Base-by-base conservation (phyloP, 169 alveolate genomes). In the Condylostoma magnum region DNA sequence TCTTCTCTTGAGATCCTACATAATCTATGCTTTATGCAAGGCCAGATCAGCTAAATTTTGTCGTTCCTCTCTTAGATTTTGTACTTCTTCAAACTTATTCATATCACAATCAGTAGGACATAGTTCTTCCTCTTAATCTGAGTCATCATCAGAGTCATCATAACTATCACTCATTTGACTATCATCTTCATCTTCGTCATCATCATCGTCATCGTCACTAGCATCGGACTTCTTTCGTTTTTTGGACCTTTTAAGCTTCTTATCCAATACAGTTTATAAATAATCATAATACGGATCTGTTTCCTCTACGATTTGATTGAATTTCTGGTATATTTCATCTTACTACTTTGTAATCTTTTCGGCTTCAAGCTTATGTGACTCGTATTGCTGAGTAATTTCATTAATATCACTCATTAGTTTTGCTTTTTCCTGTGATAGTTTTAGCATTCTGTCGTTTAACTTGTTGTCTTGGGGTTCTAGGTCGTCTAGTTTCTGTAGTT, bases 381-480 rank as follows among this genome's bases (percentile, higher is more conserved):
- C 71, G 31, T 60, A 60, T 53, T 80, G 76, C 36, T 73, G 30
- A 57, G 63, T 57, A 36, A 87, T 84, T 30, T 83, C 87, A 27
- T 80, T 77, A 48, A 81, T 85, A 77, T 85, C 88, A 28, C 69
- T 72, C 63, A 85, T 76, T 31, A 92, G 68, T 41, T 76, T 76
- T 20, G 86, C 81, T 72, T 83, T 87, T 36, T 92, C 94, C 57
- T 86, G 71, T 33, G 86, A 76, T 31, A 84, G 83, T 74, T 86
- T 81, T 20, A 73, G 76, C 4, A 87, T 58, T 38, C 72, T 65
- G 22, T 66, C 65, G 12, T 83, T 69, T 2, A 83, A 73, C 76
- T 85, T 85, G 38, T 81, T 79, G 54, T 92, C 96, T 56, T 80
- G 76, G 6, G 80, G 91, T 69, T 92, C 97, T 82, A 90, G 77